Base-by-base conservation (phyloP, 1,139 yeast genomes). In the Lodderomyces elongisporus region DNA sequence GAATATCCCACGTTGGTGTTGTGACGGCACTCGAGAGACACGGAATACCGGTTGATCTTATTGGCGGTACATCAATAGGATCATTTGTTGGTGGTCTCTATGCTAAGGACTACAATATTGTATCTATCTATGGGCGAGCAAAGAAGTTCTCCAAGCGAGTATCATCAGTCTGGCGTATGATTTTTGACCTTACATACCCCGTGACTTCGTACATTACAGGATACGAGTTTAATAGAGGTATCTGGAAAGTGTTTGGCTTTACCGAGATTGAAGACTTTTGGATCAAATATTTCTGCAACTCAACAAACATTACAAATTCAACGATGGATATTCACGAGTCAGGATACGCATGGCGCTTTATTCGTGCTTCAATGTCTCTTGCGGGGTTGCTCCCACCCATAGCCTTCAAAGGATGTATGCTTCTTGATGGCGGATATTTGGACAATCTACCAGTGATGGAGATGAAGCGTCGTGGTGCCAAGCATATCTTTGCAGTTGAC, bases 21-120 rank as follows among this genome's bases (percentile, higher is more conserved):
- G 77, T 91, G n/a, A 77, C 80, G 34, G 96, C 96, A 0, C 62
- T 91, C n/a, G 97, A 91, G 54, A 93, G 85, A 44, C 79, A 79
- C 39, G 97, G 96, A 0, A 85, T 91, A 7, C 98, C 98, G 0
- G 79, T 91, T 28, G 98, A 91, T 57, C 67, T 89, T 41, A 77
- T 91, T 36, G 98, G 98, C 0, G 98, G 98, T 4, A 91, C 98
- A 0, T 88, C 96, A 0, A 91, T 91, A 35, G 98, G 98, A 0
- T 77, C 97, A 0, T 87, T 91, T 59, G 87, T 91, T 24, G 98
- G 98, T 14, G 98, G 97, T 0, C 60, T 91, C 15, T 91, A 91
- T 52, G 98, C 97, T 0, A 77, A 79, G 44, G 97, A 91, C 39
- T 85, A 89, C 48, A 95, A 89, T 50, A 62, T 85, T 23, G 95